phyloP scores from a whole-genome alignment of 2,329 filamentous ascomycete genomes.

The Apiospora phragmitis region DNA sequence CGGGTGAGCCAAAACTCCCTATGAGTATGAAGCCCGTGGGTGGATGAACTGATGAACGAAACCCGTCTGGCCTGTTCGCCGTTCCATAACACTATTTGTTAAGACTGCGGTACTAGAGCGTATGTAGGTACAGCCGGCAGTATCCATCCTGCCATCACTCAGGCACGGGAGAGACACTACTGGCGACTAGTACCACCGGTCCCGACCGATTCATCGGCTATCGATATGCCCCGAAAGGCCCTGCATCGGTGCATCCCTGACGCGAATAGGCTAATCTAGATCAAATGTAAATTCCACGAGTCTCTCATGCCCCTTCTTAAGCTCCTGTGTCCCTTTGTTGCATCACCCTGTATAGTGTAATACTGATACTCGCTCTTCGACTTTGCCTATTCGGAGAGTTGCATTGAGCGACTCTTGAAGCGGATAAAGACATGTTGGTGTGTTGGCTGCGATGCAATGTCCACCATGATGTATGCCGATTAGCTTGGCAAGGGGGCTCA shows the following conservation, averaged over 20 bases:
- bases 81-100: not conserved
- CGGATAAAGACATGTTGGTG: not conserved
- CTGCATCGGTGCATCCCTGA: not conserved
- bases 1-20: not conserved
- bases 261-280: not conserved
- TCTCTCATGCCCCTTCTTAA: not conserved
- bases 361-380: not conserved
- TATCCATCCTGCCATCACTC: not conserved
- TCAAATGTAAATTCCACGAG: not conserved
- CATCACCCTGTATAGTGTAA: not conserved
- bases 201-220: not conserved
- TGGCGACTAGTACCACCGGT: not conserved
- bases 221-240: not conserved
- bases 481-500: constrained; percentile 5
- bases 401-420: constrained; percentile 2
- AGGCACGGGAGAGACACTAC: not conserved
- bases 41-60: not conserved
- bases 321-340: not conserved
- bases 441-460: not conserved
- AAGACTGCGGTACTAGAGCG: not conserved
- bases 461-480: not conserved
- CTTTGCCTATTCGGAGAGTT: not conserved
- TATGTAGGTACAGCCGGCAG: not conserved
- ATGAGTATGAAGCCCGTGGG: not conserved
- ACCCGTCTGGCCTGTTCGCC: not conserved